Percentiles rank a stretch among this genome's conserved stretches.
Evolutionary conservation across 2,329 filamentous ascomycete species (phyloP).

Genomic region (Sarocladiaceae sp.): DNA sequence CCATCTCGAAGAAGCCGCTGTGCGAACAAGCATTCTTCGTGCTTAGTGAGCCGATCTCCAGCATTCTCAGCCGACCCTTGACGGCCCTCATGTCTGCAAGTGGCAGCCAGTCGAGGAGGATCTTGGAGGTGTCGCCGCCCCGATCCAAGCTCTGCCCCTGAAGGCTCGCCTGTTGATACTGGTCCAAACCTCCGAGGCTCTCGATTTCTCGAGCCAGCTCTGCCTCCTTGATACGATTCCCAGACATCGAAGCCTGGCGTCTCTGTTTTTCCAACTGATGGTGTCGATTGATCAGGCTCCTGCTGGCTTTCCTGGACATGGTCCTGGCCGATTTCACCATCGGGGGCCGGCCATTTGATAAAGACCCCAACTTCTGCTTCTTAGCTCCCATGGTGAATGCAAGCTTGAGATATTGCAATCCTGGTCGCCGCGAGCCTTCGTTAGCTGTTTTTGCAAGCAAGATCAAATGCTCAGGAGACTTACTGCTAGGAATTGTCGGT

Average conservation of each 20-base stretch:
- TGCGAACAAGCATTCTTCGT: constrained; percentile 77
- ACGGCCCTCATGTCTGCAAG: constrained; percentile 20
- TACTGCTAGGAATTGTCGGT: too few relatives aligned
- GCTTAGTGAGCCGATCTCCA: constrained; percentile 86
- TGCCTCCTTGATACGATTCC: constrained; percentile 34
- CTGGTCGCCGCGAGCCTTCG: neutral
- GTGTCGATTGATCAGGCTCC: constrained; percentile 57
- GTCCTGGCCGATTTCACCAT: constrained; percentile 44
- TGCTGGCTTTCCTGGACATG: constrained; percentile 59
- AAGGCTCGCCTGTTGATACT: constrained; percentile 63
- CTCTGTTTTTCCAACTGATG: constrained; percentile 60
- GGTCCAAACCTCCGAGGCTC: constrained; percentile 52
- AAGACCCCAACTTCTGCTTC: constrained; percentile 37
- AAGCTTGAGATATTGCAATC: neutral
- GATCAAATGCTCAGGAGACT: neutral
- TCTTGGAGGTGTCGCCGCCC: constrained; percentile 59
- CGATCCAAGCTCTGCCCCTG: constrained; percentile 60
- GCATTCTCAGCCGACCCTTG: constrained; percentile 48
- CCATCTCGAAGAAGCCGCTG: constrained; percentile 63
- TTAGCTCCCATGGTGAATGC: constrained; percentile 39
- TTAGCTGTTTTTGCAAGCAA: neutral
- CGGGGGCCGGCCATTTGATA: constrained; percentile 48
- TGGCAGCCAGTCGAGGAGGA: constrained; percentile 58
- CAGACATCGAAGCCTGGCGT: constrained; percentile 45
- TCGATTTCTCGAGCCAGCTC: constrained; percentile 48